Base-by-base conservation (phyloP, 352 stramenopile species). In the Globisporangium paroecandrum region DNA sequence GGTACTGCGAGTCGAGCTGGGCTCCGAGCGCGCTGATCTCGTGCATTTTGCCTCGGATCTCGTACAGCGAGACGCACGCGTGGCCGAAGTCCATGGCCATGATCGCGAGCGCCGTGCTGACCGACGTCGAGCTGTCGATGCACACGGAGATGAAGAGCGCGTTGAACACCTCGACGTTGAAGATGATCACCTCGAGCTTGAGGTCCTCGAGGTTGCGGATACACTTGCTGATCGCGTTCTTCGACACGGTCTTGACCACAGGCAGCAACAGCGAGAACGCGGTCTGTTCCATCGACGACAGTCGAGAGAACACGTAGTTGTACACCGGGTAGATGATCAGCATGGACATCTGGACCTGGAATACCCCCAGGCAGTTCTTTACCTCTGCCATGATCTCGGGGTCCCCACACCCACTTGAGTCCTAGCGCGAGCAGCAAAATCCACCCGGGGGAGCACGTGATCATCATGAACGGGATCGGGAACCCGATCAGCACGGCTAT, bases 151-250 rank as follows among this genome's bases (percentile, higher is more conserved):
- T 68, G 54, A 84, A 84, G 0, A 84, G 60, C 12, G 77, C 69
- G 27, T 72, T 76, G 38, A 78, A 80, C 18, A 84, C 69, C 32
- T 80, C 69, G 15, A 81, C 64, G n/a, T 77, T 79, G 66, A 81
- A 71, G 3, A 78, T 62, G 10, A 82, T 66, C 62, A 58, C 34
- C 22, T 69, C 69, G 8, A 62, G 69, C 5, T 64, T 77, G 5
- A 55, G 49, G 25, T 76, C 77, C 15, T 75, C 66, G 6, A 62
- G 56, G 36, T 62, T 62, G 5, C 25, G 41, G n/a, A 78, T 27
- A 1, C 56, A 38, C 9, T 61, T 24, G 24, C 53, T 46, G 32
- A 75, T 75, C 64, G 62, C 70, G 49, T 85, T 84, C 56, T 82
- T 87, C 18, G 63, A 58, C 7, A 65, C 56, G 10, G 82, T 56